Base-by-base conservation (phyloP, 1,139 yeast genomes). In the Yamadazyma epiphylla region DNA sequence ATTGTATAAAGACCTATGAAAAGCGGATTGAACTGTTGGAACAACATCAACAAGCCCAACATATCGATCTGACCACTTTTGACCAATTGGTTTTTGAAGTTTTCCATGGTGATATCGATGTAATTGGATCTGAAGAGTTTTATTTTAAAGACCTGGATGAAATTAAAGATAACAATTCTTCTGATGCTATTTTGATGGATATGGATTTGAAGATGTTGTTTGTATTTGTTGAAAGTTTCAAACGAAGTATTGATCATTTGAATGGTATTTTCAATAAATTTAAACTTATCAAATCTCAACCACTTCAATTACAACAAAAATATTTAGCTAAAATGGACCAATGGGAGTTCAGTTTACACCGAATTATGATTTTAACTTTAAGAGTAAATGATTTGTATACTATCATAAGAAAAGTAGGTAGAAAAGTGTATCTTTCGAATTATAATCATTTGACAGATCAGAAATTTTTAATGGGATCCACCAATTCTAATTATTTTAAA, bases 301-400 rank as follows among this genome's bases (percentile, higher is more conserved):
- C 43, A 8, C 33, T 37, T 6, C 35, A 32, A 13, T 25, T 20
- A 3, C 41, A 37, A 29, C 30, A 33, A 15, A 32, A 28, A 27
- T 41, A 29, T 26, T 30, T 42, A 30, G 44, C 41, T 7, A 28
- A 39, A 3, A 26, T 49, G 16, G 48, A 52, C 0, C 47, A 55
- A 64, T 57, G 41, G 56, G 15, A 33, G 3, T 24, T 29, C 12
- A 24, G 76, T 0, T 49, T 74, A 32, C 83, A 77, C 43, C 59
- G 70, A 37, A 54, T 74, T 5, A 62, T 74, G 38, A 60, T 76
- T 12, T 45, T 65, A 27, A 63, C 71, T 3, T 46, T 70, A 24
- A 54, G 75, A 32, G 45, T 73, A 15, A 67, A 71, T 33, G 80
- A 74, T 30, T 39, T 72, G 17, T 72, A 72, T 41, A 49, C 66